Percentiles rank a stretch among this genome's conserved stretches.
phyloP scores from a whole-genome alignment of 768 basidiomycete genomes.

The Naganishia randhawae region DNA sequence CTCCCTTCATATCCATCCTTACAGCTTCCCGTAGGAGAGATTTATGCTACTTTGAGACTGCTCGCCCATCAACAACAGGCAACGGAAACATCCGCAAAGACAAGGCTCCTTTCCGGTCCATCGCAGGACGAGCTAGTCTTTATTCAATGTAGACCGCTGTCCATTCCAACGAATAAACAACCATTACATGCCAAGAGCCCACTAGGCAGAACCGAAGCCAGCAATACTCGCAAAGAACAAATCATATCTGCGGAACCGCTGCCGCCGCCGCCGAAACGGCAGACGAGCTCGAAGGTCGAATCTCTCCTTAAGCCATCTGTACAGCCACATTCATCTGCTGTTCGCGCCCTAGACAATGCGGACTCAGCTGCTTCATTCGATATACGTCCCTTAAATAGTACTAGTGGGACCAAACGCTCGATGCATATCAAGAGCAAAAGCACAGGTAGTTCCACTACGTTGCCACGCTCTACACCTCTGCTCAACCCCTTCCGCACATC shows the following conservation, averaged over 20 bases:
- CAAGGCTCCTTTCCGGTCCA: too few relatives aligned
- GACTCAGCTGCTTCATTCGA: background rate
- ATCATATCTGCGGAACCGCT: background rate
- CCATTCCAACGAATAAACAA: too few relatives aligned
- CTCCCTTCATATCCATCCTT: constrained; percentile 10
- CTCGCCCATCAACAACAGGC: constrained; percentile 3
- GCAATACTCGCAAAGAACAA: background rate
- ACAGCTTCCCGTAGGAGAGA: constrained; percentile 9
- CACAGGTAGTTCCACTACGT: background rate
- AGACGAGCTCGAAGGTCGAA: background rate
- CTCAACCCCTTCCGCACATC: constrained; percentile 10
- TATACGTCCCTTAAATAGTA: too few relatives aligned
- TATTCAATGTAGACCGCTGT: background rate
- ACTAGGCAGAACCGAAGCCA: background rate
- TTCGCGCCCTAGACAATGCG: background rate
- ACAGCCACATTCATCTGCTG: background rate
- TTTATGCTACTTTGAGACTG: constrained; percentile 8
- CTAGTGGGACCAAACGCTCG: background rate
- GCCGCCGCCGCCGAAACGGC: constrained; percentile 6
- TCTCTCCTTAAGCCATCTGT: background rate
- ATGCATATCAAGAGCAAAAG: constrained; percentile 15
- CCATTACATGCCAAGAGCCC: background rate
- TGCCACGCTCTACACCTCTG: constrained; percentile 1
- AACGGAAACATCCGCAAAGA: background rate
- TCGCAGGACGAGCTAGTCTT: constrained; percentile 10